Conservation (phyloP, 2,329 filamentous ascomycete genomes). For the Meredithiella fracta region DNA sequence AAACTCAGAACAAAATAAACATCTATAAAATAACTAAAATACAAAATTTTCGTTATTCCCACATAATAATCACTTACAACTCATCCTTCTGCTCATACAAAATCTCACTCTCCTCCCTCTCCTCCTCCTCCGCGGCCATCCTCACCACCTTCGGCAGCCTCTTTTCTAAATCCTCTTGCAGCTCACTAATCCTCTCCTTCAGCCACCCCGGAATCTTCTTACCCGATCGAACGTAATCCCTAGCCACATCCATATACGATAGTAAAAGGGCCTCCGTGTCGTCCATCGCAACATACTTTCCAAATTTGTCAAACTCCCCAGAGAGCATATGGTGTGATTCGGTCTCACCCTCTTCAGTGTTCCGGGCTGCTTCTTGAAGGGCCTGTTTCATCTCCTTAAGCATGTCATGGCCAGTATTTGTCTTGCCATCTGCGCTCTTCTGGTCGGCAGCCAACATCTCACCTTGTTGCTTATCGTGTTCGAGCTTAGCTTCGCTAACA, state of each 20-base stretch:
- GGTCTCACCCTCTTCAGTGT: neutral
- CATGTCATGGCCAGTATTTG: conserved; percentile 25
- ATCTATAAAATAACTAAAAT: neutral
- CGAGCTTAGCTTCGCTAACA: neutral
- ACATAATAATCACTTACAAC: conserved; percentile 22
- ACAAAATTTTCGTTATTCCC: neutral
- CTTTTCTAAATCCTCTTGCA: conserved; percentile 51
- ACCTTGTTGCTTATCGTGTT: neutral
- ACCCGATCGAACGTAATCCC: conserved; percentile 14
- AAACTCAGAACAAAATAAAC: neutral
- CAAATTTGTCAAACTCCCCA: conserved; percentile 46
- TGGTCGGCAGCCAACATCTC: neutral
- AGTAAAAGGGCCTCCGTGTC: neutral
- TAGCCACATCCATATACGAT: conserved; percentile 19
- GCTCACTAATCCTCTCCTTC: conserved; percentile 15
- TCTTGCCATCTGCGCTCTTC: conserved; percentile 2
- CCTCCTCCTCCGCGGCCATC: neutral
- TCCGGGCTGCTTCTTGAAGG: neutral
- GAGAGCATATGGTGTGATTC: conserved; percentile 27
- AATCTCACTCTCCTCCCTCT: conserved; percentile 27
- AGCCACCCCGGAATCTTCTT: conserved; percentile 15
- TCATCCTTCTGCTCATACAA: conserved; percentile 34
- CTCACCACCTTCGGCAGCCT: neutral
- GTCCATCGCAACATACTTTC: conserved; percentile 41
- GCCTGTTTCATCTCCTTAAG: neutral